phyloP scores from a whole-genome alignment of 345 rosid genomes.

The Angophora floribunda region DNA sequence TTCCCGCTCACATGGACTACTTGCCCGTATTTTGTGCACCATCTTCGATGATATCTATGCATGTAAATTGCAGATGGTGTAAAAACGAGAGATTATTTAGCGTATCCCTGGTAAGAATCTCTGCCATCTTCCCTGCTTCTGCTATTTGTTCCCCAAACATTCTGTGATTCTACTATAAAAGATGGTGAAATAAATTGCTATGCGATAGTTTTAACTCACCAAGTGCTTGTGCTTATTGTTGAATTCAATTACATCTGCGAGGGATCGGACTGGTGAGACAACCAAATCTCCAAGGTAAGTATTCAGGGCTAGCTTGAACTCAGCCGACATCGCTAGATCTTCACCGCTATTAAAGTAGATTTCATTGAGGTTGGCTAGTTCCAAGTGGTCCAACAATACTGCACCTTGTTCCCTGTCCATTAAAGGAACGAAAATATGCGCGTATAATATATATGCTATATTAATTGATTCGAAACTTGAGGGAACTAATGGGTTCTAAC shows the following conservation, averaged over 20 bases:
- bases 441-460: background rate
- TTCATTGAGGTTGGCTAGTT: constrained; percentile 20
- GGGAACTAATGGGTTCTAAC: background rate
- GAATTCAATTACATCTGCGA: constrained; percentile 50
- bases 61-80: background rate
- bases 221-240: constrained; percentile 24
- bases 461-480: background rate
- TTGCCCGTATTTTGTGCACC: background rate
- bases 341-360: constrained; percentile 24
- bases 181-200: background rate
- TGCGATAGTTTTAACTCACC: constrained; percentile 6
- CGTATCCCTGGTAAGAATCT: background rate
- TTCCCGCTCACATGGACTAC: background rate
- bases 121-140: background rate
- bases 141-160: background rate
- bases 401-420: constrained; percentile 41
- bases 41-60: background rate
- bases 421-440: background rate
- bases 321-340: constrained; percentile 21
- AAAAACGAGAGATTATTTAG: background rate
- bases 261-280: constrained; percentile 41
- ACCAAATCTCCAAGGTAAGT: constrained; percentile 30
- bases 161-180: background rate
- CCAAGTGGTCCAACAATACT: constrained; percentile 27
- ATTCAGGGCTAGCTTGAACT: constrained; percentile 47